Percentiles rank a stretch among this genome's conserved stretches.
Conservation (phyloP, 1,284 basidiomycete species). For the Cutaneotrichosporon dermatis region DNA sequence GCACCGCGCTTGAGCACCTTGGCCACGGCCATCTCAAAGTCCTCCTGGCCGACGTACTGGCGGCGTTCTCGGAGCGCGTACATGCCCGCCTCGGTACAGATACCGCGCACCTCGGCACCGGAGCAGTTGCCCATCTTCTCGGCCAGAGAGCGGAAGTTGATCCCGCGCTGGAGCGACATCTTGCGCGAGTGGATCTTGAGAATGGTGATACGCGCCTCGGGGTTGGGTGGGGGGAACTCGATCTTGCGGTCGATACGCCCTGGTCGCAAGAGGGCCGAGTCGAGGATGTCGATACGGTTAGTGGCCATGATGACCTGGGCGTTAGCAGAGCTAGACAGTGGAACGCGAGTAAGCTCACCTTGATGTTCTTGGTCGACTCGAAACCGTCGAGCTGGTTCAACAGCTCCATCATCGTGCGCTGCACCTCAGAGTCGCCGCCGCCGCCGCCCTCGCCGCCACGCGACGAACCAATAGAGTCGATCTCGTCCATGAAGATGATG, state of each 20-base stretch:
- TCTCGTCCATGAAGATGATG: slow-evolving; percentile 99
- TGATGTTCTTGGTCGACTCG: slow-evolving; percentile 97
- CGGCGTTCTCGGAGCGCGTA: slow-evolving; percentile 91
- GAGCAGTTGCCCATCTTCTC: slow-evolving; percentile 99
- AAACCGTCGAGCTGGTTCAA: slow-evolving; percentile 97
- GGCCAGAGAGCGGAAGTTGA: slow-evolving; percentile 87
- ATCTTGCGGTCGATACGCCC: slow-evolving; percentile 99
- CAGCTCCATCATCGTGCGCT: slow-evolving; percentile 95
- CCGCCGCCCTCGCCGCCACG: slow-evolving; percentile 83
- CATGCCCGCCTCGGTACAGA: slow-evolving; percentile 98
- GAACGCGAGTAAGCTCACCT: slow-evolving; percentile 52
- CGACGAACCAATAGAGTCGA: slow-evolving; percentile 94
- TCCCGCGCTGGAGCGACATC: slow-evolving; percentile 97
- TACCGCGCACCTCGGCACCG: slow-evolving; percentile 95
- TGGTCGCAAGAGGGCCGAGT: slow-evolving; percentile 87
- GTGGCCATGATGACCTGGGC: slow-evolving; percentile 88
- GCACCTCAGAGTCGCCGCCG: slow-evolving; percentile 90
- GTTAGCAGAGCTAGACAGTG: neutral
- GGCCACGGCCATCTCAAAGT: slow-evolving; percentile 96
- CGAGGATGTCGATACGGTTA: slow-evolving; percentile 96
- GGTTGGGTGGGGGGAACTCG: slow-evolving; percentile 97
- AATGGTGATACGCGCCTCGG: slow-evolving; percentile 94
- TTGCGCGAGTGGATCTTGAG: slow-evolving; percentile 96
- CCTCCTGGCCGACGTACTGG: slow-evolving; percentile 96
- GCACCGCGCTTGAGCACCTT: slow-evolving; percentile 94